Evolutionary conservation across 768 basidiomycete genomes (phyloP).

Genomic region (Lactarius evosmus): DNA sequence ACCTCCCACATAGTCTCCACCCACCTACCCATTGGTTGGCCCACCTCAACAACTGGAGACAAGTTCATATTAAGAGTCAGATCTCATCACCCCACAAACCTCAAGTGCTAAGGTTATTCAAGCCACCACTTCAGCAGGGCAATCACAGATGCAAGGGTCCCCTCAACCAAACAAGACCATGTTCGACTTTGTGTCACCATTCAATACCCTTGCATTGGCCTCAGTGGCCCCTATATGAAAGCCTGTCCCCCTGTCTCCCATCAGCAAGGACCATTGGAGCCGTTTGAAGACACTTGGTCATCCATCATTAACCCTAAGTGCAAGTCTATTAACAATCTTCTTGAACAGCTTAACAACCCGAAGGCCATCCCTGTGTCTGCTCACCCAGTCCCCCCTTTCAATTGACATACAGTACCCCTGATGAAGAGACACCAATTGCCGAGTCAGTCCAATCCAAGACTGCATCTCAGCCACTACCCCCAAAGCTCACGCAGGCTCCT

Average conservation of each 20-base stretch:
- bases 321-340: conserved; percentile 78
- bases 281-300: conserved; percentile 59
- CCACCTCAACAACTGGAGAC: conserved; percentile 21
- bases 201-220: conserved; percentile 69
- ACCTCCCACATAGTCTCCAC: conserved; percentile 18
- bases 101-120: conserved; percentile 24
- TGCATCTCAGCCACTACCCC: conserved; percentile 61
- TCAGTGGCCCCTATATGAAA: conserved; percentile 53
- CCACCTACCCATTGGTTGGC: conserved; percentile 19
- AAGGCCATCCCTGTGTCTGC: conserved; percentile 35
- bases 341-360: conserved; percentile 64
- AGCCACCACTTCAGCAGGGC: conserved; percentile 13
- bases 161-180: conserved; percentile 75
- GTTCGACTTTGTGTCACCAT: conserved; percentile 83
- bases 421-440: conserved; percentile 34
- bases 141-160: conserved; percentile 45
- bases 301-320: conserved; percentile 57
- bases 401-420: conserved; percentile 33
- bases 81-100: conserved; percentile 28
- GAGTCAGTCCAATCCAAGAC: conserved; percentile 41
- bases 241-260: conserved; percentile 49
- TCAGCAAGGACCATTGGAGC: conserved; percentile 41
- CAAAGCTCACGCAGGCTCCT: conserved; percentile 48
- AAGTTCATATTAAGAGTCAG: conserved; percentile 28
- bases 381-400: conserved; percentile 33